These are phyloP conservation scores for Pleurostoma richardsiae DNA, from an alignment of 2,329 filamentous ascomycete genomes.

Conservation along the genomic window DNA sequence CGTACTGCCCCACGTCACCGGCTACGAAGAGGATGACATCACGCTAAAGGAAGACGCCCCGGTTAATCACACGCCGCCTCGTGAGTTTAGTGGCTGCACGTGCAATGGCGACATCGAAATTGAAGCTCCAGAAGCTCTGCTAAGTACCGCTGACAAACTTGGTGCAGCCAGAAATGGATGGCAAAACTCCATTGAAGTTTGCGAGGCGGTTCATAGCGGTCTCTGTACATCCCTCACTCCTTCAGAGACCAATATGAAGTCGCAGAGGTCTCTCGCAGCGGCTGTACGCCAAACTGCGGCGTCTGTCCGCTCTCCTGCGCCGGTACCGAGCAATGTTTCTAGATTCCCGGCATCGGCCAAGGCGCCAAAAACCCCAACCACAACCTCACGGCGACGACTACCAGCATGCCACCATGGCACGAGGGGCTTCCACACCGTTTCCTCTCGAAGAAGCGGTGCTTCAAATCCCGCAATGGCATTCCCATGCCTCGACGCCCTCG, in stretches of 20 bases:
- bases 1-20: too few species aligned
- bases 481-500: constrained; percentile 81
- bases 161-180: neutral
- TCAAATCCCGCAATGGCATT: constrained; percentile 87
- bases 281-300: constrained; percentile 10
- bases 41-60: too few species aligned
- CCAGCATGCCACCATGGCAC: neutral
- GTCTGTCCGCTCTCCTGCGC: neutral
- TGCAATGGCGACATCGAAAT: neutral
- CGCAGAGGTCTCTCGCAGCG: constrained; percentile 8
- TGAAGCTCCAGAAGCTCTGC: neutral
- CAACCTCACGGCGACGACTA: constrained; percentile 3
- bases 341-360: too few species aligned
- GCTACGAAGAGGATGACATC: too few species aligned
- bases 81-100: neutral
- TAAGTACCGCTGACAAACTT: neutral
- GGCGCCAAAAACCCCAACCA: neutral
- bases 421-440: constrained; percentile 13
- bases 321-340: too few species aligned
- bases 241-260: constrained; percentile 9
- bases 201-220: neutral
- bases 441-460: constrained; percentile 29
- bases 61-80: too few species aligned
- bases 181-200: constrained; percentile 4
- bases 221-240: neutral